phyloP scores from a whole-genome alignment of 2,329 filamentous ascomycete species.

The Claviceps pazoutovae region DNA sequence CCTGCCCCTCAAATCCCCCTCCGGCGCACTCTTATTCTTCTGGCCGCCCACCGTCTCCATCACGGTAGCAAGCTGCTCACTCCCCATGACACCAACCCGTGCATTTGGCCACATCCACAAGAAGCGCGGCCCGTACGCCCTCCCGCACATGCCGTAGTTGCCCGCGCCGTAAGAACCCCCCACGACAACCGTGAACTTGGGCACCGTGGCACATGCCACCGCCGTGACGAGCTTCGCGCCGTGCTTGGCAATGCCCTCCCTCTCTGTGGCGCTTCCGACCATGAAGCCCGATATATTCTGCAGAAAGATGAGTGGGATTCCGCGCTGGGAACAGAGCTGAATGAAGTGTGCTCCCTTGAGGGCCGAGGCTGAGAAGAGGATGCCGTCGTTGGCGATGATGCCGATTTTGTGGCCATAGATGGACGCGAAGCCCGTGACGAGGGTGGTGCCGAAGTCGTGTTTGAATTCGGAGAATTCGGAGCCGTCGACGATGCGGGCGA shows the following conservation, averaged over 20 bases:
- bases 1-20: constrained; percentile 65
- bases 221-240: constrained; percentile 94
- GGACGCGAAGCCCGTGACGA: constrained; percentile 81
- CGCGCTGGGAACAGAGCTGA: constrained; percentile 80
- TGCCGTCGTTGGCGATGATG: constrained; percentile 91
- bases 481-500: constrained; percentile 83
- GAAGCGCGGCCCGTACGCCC: constrained; percentile 83
- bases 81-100: constrained; percentile 91
- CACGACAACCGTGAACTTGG: constrained; percentile 95
- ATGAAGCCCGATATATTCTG: constrained; percentile 98
- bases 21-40: constrained; percentile 27
- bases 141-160: constrained; percentile 97
- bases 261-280: constrained; percentile 86
- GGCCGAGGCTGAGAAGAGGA: constrained; percentile 77
- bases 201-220: constrained; percentile 84
- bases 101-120: constrained; percentile 97
- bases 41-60: constrained; percentile 64
- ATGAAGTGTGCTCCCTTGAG: constrained; percentile 96
- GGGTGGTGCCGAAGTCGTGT: constrained; percentile 71
- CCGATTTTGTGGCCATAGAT: constrained; percentile 87
- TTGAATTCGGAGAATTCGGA: constrained; percentile 92
- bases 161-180: constrained; percentile 85
- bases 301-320: constrained; percentile 80
- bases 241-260: constrained; percentile 93
- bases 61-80: constrained; percentile 78